Evolutionary conservation across 371 early-diverging fungal genomes (phyloP).

Genomic region (Mortierella polycephala): DNA sequence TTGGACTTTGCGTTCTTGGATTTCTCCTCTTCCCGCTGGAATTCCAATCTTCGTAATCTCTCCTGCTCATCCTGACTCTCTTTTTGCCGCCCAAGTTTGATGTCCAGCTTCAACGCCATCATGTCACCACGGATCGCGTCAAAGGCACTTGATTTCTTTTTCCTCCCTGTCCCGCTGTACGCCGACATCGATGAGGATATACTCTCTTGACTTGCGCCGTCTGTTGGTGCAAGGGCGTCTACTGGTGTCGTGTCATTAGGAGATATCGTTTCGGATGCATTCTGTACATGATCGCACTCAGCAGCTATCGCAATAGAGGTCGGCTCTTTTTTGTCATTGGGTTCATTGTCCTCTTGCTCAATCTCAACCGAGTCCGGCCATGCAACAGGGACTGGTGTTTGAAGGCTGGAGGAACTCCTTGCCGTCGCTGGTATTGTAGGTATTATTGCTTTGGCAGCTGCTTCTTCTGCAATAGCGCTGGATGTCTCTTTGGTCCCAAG

Average conservation of each 20-base stretch:
- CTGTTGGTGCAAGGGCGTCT: no score
- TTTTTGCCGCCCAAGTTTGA: conserved; percentile 41
- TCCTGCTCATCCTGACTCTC: conserved; percentile 32
- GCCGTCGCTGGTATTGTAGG: background rate
- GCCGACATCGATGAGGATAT: background rate
- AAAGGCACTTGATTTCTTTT: conserved; percentile 21
- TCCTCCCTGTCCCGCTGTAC: background rate
- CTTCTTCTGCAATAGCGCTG: background rate
- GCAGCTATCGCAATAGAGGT: no score
- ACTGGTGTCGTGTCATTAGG: no score
- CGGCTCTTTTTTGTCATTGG: conserved; percentile 1
- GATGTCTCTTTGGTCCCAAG: background rate
- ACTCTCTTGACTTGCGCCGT: no score
- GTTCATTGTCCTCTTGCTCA: background rate
- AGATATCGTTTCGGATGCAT: no score
- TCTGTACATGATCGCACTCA: no score
- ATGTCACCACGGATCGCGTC: conserved; percentile 42
- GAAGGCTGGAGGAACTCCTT: conserved; percentile 4
- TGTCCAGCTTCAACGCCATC: conserved; percentile 30
- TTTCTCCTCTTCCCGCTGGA: conserved; percentile 3
- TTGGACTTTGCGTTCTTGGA: background rate
- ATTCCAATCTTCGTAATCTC: conserved; percentile 4
- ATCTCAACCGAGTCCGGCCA: conserved; percentile 12
- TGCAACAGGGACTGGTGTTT: conserved; percentile 9
- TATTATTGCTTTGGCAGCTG: background rate